Base-by-base conservation (phyloP, 768 basidiomycete species). In the Naganishia vaughanmartiniae region DNA sequence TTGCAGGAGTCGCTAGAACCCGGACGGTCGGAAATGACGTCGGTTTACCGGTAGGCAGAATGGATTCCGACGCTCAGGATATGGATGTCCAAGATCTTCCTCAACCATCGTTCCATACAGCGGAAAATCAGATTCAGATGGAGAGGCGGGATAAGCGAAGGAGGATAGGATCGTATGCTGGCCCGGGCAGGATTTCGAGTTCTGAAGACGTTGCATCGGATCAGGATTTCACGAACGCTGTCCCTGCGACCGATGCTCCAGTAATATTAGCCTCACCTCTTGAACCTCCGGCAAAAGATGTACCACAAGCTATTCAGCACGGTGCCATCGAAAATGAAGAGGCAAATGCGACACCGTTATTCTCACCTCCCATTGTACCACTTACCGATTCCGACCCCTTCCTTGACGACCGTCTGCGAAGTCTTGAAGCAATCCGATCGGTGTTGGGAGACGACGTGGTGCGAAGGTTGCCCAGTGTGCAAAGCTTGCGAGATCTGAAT, bases 361-460 rank as follows among this genome's bases (percentile, higher is more conserved):
- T 55, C 34, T 69, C 68, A 0, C 68, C 69, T 5, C 65, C 70
- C 5, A 26, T 71, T 21, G 54, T 71, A 28, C 70, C 70, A 4
- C 56, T 71, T 0, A 71, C 70, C n/a, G 51, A 46, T 12, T 39
- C 65, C 4, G 70, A 71, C 31, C 70, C 70, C 26, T 65, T 71
- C 31, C 33, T 71, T 11, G 45, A 66, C 21, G 70, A 71, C 36
- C 65, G 70, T 30, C 54, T 71, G 14, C 65, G 65, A 7, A 57
- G 42, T 5, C 65, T 71, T 0, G 65, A 65, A 45, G 56, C 70
- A 1, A 66, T 71, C 34, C 65, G 70, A 9, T 65, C 65, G 0
- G 65, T 67, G 26, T 42, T 71, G 5, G 70, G 70, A 2, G 65
- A 65, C 26, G 70, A 71, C 19, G 70, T 67, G 39, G 65, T 55